Base-by-base conservation (phyloP, 805 yeast genomes). In the Candida oleophila region DNA sequence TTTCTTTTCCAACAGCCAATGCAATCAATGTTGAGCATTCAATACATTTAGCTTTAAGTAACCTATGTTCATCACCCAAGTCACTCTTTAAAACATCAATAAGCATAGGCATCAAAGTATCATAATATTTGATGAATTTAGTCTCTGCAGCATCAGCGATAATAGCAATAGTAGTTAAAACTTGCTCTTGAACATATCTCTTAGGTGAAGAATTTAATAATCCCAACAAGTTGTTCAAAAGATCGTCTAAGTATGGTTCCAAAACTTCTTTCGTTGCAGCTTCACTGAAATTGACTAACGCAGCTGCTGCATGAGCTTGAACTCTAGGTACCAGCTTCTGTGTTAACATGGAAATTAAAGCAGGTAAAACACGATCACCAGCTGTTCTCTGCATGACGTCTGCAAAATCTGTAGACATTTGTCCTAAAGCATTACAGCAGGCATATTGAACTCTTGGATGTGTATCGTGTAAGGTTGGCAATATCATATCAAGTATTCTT, bases 291-390 rank as follows among this genome's bases (percentile, higher is more conserved):
- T 94, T 94, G 40, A 94, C 98, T 57, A 92, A 74, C 0, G 99
- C 99, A 44, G 99, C 99, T 38, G 99, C 97, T 15, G 97, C 98
- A 62, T 94, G 99, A 0, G 97, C 89, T 70, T 92, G 98, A 20
- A 94, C 99, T 60, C 98, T 77, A 43, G 95, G 92, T 47, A 85
- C 91, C 42, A 89, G 81, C 52, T 78, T 78, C 51, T 77, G 74
- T 2, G 85, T 82, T 44, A 94, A 77, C 73, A 81, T 89, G 11
- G 95, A 82, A 45, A 94, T 87, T 53, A 94, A 76, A 2, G 95
- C 94, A 4, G 98, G 98, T 46, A 94, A 73, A 39, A 94, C 82
- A 52, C 87, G 74, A 54, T 79, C 80, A 51, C 91, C 96, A 18
- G 89, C 78, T 43, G 87, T 82, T 56, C 85, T 77, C 71, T 94